A percentile compares a stretch with the other conserved stretches of the same genome.
These are phyloP conservation scores for Pilatotrama ljubarskyi DNA, from an alignment of 768 basidiomycete genomes.

Conservation along the genomic window DNA sequence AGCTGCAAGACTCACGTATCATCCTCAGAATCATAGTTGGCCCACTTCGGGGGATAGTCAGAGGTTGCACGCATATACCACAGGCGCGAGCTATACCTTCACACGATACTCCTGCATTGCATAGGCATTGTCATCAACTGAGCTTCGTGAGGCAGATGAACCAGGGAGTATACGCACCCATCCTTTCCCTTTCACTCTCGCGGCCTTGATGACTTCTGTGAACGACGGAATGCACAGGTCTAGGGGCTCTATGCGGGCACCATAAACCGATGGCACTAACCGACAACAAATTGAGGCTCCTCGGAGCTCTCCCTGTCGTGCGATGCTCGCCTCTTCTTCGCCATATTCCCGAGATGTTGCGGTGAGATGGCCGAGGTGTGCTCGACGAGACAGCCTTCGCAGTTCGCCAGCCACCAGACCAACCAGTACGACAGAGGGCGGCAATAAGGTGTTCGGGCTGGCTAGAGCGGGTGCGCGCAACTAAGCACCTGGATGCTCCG, in stretches of 20 bases:
- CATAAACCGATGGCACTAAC: neutral
- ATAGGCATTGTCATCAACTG: too few species aligned
- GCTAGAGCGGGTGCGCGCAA: neutral
- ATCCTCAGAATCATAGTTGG: conserved; percentile 53
- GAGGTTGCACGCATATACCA: neutral
- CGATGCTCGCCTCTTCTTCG: conserved; percentile 8
- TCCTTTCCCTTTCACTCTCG: conserved; percentile 50
- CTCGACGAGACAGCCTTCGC: too few species aligned
- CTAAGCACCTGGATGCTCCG: too few species aligned
- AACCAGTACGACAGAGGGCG: too few species aligned
- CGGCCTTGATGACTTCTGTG: conserved; percentile 58
- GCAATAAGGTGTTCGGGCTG: too few species aligned
- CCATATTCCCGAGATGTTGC: neutral
- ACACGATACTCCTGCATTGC: conserved; percentile 59
- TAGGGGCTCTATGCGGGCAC: too few species aligned
- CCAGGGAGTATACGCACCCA: conserved; percentile 46
- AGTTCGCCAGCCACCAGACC: too few species aligned
- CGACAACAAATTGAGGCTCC: conserved; percentile 19
- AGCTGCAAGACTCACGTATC: conserved; percentile 48
- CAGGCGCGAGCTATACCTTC: conserved; percentile 45
- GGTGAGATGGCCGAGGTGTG: too few species aligned
- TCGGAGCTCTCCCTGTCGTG: conserved; percentile 3
- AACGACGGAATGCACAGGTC: too few species aligned
- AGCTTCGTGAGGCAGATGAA: neutral
- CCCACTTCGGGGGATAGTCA: conserved; percentile 52